Conservation (phyloP, 768 basidiomycete genomes). For the Boletus edulis region DNA sequence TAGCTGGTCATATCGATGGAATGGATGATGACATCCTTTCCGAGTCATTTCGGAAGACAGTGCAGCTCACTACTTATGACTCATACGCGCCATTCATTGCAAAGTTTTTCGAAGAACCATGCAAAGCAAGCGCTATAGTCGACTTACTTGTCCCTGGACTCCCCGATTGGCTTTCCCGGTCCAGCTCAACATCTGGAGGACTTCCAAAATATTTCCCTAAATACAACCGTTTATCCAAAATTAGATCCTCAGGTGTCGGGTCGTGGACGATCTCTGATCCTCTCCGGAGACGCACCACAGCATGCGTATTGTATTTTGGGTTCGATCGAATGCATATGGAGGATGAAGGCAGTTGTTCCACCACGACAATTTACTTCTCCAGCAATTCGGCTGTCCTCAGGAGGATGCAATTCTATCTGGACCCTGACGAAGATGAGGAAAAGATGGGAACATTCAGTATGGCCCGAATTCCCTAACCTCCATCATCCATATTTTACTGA, state of each 20-base stretch:
- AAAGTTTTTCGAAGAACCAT: conserved; percentile 3
- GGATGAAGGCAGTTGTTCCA: neutral
- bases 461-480: neutral
- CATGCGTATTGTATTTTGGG: neutral
- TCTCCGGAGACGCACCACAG: conserved; percentile 2
- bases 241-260: neutral
- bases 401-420: neutral
- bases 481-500: neutral
- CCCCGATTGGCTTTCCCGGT: conserved; percentile 11
- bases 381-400: no score
- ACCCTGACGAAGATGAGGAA: conserved; percentile 5
- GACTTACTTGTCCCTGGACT: neutral
- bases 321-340: neutral
- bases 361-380: neutral
- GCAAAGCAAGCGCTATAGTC: neutral
- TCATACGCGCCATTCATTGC: conserved; percentile 9
- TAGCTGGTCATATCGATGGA: neutral
- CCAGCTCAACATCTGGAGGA: conserved; percentile 17
- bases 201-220: conserved; percentile 7
- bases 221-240: conserved; percentile 1
- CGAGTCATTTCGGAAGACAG: conserved; percentile 6
- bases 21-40: neutral
- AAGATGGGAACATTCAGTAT: conserved; percentile 12
- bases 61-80: conserved; percentile 11
- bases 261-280: neutral